These are phyloP conservation scores for Eragrostis tef DNA, from an alignment of 202 grass and related monocot species.

Conservation along the genomic window DNA sequence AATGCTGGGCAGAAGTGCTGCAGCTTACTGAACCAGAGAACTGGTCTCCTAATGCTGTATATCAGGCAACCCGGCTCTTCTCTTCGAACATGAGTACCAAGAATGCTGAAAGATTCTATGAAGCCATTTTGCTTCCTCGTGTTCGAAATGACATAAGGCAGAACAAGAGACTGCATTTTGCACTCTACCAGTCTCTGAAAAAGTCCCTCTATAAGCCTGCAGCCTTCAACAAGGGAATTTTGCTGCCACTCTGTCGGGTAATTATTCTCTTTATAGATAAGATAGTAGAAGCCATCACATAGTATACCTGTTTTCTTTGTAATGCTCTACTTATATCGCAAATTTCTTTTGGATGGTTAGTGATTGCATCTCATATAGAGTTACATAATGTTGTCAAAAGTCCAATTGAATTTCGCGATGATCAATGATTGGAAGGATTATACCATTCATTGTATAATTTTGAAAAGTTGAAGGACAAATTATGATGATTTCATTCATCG, in stretches of 20 bases:
- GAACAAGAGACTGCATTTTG: constrained; percentile 87
- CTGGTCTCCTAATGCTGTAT: constrained; percentile 90
- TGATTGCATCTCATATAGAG: not conserved
- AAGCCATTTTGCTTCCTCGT: constrained; percentile 73
- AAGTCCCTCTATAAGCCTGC: constrained; percentile 81
- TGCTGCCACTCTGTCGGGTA: constrained; percentile 95
- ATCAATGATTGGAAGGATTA: not conserved
- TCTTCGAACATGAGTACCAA: constrained; percentile 81
- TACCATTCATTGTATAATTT: not conserved
- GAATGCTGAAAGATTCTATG: constrained; percentile 70
- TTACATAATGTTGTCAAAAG: not conserved
- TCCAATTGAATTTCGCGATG: not conserved
- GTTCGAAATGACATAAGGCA: constrained; percentile 80
- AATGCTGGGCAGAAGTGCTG: constrained; percentile 76
- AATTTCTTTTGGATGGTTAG: constrained; percentile 15
- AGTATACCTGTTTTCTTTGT: not conserved
- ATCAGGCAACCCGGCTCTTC: constrained; percentile 85
- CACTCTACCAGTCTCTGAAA: constrained; percentile 78
- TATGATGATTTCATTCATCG: not conserved
- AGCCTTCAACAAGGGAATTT: constrained; percentile 86
- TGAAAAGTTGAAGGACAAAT: not conserved
- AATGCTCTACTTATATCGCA: not conserved
- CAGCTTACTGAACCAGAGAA: constrained; percentile 83
- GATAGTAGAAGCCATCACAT: not conserved
- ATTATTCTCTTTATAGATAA: not conserved